Percentiles rank a stretch among this genome's conserved stretches.
phyloP scores from a whole-genome alignment of 2,329 filamentous ascomycete species.

The Capronia epimyces region DNA sequence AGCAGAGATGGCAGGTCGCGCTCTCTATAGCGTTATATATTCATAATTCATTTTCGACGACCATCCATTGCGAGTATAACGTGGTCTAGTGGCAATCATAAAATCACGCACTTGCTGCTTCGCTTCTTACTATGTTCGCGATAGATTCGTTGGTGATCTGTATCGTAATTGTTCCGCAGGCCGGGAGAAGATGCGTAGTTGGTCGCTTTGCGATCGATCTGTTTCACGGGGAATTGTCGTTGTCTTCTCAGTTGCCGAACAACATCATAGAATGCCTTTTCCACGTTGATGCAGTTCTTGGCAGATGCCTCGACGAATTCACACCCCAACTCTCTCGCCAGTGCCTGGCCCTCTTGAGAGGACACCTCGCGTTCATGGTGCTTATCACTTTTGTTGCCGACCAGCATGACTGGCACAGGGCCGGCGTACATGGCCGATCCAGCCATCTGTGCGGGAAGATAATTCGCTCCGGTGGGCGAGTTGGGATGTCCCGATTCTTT shows the following conservation, averaged over 20 bases:
- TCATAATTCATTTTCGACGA: conserved; percentile 14
- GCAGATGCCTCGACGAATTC: conserved; percentile 96
- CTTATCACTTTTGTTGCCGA: conserved; percentile 96
- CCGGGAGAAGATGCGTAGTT: conserved; percentile 15
- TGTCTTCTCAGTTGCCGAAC: conserved; percentile 84
- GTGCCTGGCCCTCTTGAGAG: conserved; percentile 86
- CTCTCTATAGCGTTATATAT: background rate
- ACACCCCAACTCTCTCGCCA: conserved; percentile 87
- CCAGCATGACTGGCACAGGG: conserved; percentile 89
- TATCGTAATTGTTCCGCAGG: conserved; percentile 14
- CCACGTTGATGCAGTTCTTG: conserved; percentile 97
- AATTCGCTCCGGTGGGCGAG: conserved; percentile 48
- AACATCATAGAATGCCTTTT: conserved; percentile 97
- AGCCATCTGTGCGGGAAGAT: conserved; percentile 46
- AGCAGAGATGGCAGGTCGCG: conserved; percentile 2
- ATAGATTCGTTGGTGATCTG: conserved; percentile 23
- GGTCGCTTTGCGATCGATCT: conserved; percentile 23
- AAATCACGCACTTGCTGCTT: conserved; percentile 25
- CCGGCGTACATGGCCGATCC: conserved; percentile 40
- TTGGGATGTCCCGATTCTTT: conserved; percentile 70
- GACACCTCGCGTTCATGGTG: conserved; percentile 95
- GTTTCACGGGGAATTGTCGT: conserved; percentile 49
- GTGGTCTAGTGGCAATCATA: conserved; percentile 16
- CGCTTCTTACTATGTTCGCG: conserved; percentile 22
- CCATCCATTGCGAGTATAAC: background rate